Base-by-base conservation (phyloP, 805 yeast species). In the Ogataea angusta region DNA sequence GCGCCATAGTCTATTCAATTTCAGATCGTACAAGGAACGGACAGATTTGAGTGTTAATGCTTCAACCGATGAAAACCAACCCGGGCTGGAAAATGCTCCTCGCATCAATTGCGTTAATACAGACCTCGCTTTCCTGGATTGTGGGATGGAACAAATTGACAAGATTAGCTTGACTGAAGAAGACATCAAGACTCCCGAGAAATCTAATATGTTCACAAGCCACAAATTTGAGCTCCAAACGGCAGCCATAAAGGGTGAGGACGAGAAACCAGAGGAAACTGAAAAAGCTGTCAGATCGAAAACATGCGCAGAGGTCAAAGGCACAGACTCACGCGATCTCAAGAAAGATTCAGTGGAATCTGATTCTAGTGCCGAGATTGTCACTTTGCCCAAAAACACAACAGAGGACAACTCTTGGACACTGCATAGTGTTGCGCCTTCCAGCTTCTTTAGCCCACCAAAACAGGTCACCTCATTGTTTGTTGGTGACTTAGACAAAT, bases 401-500 rank as follows among this genome's bases (percentile, higher is more conserved):
- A n/a, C 27, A 14, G 41, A 27, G 5, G 36, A 25, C 4, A 17
- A 9, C 6, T 33, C 36, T 13, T 30, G 35, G 4, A 19, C 16
- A 10, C 18, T 24, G 6, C 14, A 29, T 6, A 25, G 18, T n/a
- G 12, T 17, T 14, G 12, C 27, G 5, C 25, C 42, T n/a, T 34
- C 40, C 25, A 22, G 27, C 22, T 34, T 32, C n/a, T 26, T 24
- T 24, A 12, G 26, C 8, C 30, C 39, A 6, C n/a, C 41, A 13
- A 29, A 41, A 15, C 48, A 53, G 33, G 18, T 40, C 26, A 36
- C 43, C 10, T 66, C 78, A 6, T 59, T 82, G 34, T 84, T 78
- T 49, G 80, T 84, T 21, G 90, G 90, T 6, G 82, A 80, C 41
- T 64, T 84, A 42, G 72, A 71, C 50, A 61, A 62, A 31, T 45